Conservation (phyloP, 2,329 filamentous ascomycete species). For the Arthrobotrys conoides region DNA sequence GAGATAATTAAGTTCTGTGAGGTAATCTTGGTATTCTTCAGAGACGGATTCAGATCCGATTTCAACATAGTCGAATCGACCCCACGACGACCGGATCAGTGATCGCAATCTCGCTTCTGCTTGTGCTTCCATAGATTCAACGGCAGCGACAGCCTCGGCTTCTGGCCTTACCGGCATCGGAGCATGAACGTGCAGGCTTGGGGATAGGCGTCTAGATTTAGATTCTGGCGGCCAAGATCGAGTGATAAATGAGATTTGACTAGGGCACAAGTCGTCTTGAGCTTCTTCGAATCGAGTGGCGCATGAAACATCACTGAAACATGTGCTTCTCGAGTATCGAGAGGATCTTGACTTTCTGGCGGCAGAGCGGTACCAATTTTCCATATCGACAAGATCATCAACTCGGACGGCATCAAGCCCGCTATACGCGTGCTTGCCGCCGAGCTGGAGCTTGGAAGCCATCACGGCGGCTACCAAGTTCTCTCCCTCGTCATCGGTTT, state of each 20-base stretch:
- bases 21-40: slow-evolving; percentile 42
- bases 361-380: slow-evolving; percentile 48
- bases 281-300: slow-evolving; percentile 38
- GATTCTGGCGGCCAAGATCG: slow-evolving; percentile 9
- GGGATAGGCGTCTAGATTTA: slow-evolving; percentile 29
- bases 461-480: slow-evolving; percentile 28
- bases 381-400: slow-evolving; percentile 43
- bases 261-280: slow-evolving; percentile 13
- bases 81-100: slow-evolving; percentile 39
- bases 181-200: slow-evolving; percentile 38
- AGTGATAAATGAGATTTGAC: slow-evolving; percentile 21
- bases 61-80: slow-evolving; percentile 36
- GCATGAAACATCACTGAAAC: slow-evolving; percentile 47
- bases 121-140: slow-evolving; percentile 51
- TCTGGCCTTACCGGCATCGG: slow-evolving; percentile 47
- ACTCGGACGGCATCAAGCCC: slow-evolving; percentile 40
- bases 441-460: slow-evolving; percentile 35
- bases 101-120: slow-evolving; percentile 41
- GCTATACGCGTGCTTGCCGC: slow-evolving; percentile 26
- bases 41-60: slow-evolving; percentile 16
- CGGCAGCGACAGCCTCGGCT: slow-evolving; percentile 37
- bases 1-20: slow-evolving; percentile 40
- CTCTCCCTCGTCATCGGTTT: slow-evolving; percentile 48
- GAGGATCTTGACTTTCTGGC: slow-evolving; percentile 48
- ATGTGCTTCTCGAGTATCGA: slow-evolving; percentile 35